These are phyloP conservation scores for Salmacisia buchloeana DNA, from an alignment of 1,284 basidiomycete genomes.

Conservation along the genomic window DNA sequence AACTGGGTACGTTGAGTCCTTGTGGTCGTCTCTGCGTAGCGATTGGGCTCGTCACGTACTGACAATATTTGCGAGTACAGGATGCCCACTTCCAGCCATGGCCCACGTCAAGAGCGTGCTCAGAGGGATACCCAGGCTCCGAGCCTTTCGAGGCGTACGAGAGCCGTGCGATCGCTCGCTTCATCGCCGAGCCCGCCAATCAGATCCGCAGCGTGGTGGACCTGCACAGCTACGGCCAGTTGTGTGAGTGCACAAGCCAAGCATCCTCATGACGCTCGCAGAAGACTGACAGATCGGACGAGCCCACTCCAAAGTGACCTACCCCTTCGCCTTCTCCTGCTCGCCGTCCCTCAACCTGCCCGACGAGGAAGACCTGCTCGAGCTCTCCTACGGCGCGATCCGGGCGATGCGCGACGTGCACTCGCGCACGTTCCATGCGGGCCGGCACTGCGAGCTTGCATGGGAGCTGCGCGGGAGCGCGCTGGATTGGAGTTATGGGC, in stretches of 20 bases:
- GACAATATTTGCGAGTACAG: slow-evolving; percentile 49
- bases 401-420: slow-evolving; percentile 61
- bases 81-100: slow-evolving; percentile 1
- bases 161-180: slow-evolving; percentile 68
- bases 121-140: slow-evolving; percentile 24
- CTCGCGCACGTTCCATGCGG: slow-evolving; percentile 60
- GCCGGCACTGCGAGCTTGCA: slow-evolving; percentile 61
- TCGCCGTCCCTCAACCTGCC: slow-evolving; percentile 57
- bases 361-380: slow-evolving; percentile 75
- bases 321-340: slow-evolving; percentile 72
- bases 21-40: slow-evolving; percentile 54
- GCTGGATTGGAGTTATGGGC: background rate
- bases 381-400: slow-evolving; percentile 68
- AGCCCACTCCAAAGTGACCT: slow-evolving; percentile 58
- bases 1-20: slow-evolving; percentile 58
- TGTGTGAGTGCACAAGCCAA: slow-evolving; percentile 4
- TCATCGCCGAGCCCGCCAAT: slow-evolving; percentile 58
- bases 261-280: too few species aligned
- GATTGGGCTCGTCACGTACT: slow-evolving; percentile 67
- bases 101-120: slow-evolving; percentile 13
- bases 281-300: too few species aligned
- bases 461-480: slow-evolving; percentile 40
- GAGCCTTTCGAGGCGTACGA: slow-evolving; percentile 63
- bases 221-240: slow-evolving; percentile 73
- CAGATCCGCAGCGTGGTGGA: slow-evolving; percentile 65